These are phyloP conservation scores for Ceratocystis cacaofunesta DNA, from an alignment of 2,329 filamentous ascomycete genomes.

Conservation along the genomic window DNA sequence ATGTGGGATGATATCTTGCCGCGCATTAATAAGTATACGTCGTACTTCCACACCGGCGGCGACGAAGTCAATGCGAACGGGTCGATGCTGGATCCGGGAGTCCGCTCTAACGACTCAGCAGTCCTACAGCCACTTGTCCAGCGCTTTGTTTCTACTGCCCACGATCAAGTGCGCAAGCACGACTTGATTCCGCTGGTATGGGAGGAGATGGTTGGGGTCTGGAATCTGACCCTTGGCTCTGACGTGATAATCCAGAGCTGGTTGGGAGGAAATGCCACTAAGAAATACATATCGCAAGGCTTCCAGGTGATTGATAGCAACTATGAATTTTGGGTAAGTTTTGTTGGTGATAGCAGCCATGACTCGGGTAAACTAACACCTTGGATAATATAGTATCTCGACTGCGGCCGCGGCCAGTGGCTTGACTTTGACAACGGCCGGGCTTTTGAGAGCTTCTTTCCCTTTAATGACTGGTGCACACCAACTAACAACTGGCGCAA, in stretches of 20 bases:
- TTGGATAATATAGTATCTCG: constrained; percentile 46
- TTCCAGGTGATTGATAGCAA: constrained; percentile 60
- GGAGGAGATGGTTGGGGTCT: constrained; percentile 73
- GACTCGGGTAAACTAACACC: constrained; percentile 18
- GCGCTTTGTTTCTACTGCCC: constrained; percentile 56
- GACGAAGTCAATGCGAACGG: constrained; percentile 72
- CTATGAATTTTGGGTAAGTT: constrained; percentile 59
- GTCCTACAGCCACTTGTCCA: constrained; percentile 65
- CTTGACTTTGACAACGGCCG: constrained; percentile 50
- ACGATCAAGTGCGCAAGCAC: constrained; percentile 45
- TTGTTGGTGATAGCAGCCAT: not conserved
- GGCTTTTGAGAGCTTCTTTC: constrained; percentile 40
- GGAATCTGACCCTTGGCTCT: constrained; percentile 57
- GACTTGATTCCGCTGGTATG: constrained; percentile 65
- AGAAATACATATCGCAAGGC: constrained; percentile 44
- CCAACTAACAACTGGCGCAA: constrained; percentile 71
- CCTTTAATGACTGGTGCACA: constrained; percentile 67
- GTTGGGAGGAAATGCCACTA: constrained; percentile 49
- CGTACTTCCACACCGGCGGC: constrained; percentile 74
- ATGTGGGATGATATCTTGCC: constrained; percentile 66
- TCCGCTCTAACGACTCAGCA: constrained; percentile 47
- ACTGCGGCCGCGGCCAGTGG: constrained; percentile 71
- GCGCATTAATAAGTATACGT: constrained; percentile 50
- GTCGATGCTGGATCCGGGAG: constrained; percentile 57
- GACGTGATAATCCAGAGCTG: constrained; percentile 69